A percentile compares a stretch with the other conserved stretches of the same genome.
These are phyloP conservation scores for Dendrobium nobile DNA, from an alignment of 106 monocot species.

Conservation along the genomic window DNA sequence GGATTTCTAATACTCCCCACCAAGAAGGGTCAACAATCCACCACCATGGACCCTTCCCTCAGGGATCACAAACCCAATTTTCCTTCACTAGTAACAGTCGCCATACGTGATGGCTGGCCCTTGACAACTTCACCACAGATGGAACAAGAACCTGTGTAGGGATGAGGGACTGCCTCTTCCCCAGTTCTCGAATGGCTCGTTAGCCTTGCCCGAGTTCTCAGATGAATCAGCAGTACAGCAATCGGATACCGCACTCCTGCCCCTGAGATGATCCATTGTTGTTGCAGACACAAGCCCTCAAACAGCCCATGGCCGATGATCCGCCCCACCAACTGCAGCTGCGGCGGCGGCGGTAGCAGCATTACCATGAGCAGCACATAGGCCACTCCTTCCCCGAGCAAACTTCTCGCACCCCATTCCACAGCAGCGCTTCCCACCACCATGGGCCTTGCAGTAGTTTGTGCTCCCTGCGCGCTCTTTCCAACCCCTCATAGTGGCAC, in stretches of 20 bases:
- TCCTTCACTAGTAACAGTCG: background rate
- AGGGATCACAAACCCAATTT: conserved; percentile 33
- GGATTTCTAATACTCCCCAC: conserved; percentile 53
- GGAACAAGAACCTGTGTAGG: no score
- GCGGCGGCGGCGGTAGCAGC: conserved; percentile 15
- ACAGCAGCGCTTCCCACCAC: conserved; percentile 78
- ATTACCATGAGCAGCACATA: conserved; percentile 77
- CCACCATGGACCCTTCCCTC: conserved; percentile 96
- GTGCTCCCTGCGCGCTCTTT: conserved; percentile 99
- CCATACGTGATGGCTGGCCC: background rate
- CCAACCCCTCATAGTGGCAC: conserved; percentile 53
- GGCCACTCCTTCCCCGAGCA: conserved; percentile 81
- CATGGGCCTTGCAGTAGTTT: conserved; percentile 96
- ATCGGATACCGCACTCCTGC: conserved; percentile 49
- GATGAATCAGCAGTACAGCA: conserved; percentile 27
- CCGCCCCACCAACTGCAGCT: background rate
- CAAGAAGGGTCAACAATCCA: conserved; percentile 74
- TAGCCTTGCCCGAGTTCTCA: conserved; percentile 16
- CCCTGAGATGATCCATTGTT: conserved; percentile 28
- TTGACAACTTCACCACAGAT: conserved; percentile 42
- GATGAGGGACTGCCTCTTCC: conserved; percentile 26
- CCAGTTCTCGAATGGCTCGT: background rate
- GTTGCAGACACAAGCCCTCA: conserved; percentile 38
- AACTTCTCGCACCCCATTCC: conserved; percentile 79
- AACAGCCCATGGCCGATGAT: conserved; percentile 17